Evolutionary conservation across 768 basidiomycete species (phyloP), one percentile per base, ranked within the genome.

Genomic region (Tephrocybe sp.): DNA sequence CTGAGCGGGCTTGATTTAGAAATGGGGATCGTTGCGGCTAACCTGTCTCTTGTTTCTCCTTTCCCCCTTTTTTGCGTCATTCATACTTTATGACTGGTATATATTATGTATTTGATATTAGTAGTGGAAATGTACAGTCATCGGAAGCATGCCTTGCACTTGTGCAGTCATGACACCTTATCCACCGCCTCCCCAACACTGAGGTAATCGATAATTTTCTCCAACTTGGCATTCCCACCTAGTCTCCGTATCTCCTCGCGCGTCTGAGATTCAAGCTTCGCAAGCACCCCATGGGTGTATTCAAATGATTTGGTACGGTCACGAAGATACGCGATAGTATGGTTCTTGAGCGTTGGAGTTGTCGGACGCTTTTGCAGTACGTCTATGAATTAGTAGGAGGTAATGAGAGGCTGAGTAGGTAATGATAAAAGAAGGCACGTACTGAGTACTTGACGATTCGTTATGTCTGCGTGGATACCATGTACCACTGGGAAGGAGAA

Each of bases 401-500:
- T 21, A 21, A 18, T 27, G 7, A 16, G 23, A 34, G 7, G n/a
- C 11, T 24, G 6, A 19, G 30, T 12, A 9, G 19, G 31, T 16
- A 3, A 45, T 25, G 21, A n/a, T n/a, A 7, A 34, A 2, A 34
- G 29, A 11, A 27, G 24, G n/a, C n/a, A 72, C 86, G 53, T 57
- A 94, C 94, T 94, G 46, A 97, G 74, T 27, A 98, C 77, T 65
- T 87, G 87, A 27, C 83, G 77, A 66, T 91, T 92, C 0, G 83
- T 77, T 10, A 72, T 75, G 61, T 93, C 83, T 6, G 88, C 79
- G 24, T 88, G 83, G 40, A 97, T 85, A 16, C 88, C 84, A 64
- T 97, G 95, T 1, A 98, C 85, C 25, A 97, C 77, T 0, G 94
- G 94, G 69, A 98, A 98, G 3, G 91, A 94, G 72, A 98, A 98